Evolutionary conservation across 148 eudicot species (phyloP), one percentile per base, ranked within the genome.

Genomic region (Linanthus parryae): DNA sequence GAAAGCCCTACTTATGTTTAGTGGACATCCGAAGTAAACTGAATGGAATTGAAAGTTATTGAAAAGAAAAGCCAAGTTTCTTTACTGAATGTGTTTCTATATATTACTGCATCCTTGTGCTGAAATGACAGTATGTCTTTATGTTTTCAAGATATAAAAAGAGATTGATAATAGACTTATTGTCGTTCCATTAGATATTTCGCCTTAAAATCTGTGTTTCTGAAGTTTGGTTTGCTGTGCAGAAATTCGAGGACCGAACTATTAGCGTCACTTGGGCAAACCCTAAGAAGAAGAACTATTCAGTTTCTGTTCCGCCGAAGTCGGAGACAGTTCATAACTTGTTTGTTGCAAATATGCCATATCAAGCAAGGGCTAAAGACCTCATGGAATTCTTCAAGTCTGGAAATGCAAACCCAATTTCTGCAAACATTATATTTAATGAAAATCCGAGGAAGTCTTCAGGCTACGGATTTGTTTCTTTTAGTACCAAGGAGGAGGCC

Each of bases 401-500:
- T 16, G 63, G 61, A 33, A 82, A 78, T 56, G 54, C 27, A 23
- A 72, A 74, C 54, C 74, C 62, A 58, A 80, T 72, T 55, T 74
- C 87, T 69, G 83, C 94, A 5, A 85, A 84, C 52, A 65, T 92
- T 48, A 77, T 92, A 55, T 84, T 77, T 53, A 39, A 61, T 4
- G 83, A 79, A 0, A 78, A 66, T 53, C 95, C 88, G 0, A 75
- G 90, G 52, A 73, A 63, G 51, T 67, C 98, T 4, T 63, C 88
- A 38, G 98, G 98, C 6, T 87, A 92, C 73, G 98, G 98, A 52
- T 92, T 87, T 69, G 85, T 87, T 52, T 81, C 96, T 27, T 87
- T 92, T 56, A 67, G 78, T 57, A 73, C 83, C 9, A 77, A 81
- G 73, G 68, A 58, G 41, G 98, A 92, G 59, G 87, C 94, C 10